phyloP scores from a whole-genome alignment of 2,329 filamentous ascomycete genomes.

The Epichloe amarillans region DNA sequence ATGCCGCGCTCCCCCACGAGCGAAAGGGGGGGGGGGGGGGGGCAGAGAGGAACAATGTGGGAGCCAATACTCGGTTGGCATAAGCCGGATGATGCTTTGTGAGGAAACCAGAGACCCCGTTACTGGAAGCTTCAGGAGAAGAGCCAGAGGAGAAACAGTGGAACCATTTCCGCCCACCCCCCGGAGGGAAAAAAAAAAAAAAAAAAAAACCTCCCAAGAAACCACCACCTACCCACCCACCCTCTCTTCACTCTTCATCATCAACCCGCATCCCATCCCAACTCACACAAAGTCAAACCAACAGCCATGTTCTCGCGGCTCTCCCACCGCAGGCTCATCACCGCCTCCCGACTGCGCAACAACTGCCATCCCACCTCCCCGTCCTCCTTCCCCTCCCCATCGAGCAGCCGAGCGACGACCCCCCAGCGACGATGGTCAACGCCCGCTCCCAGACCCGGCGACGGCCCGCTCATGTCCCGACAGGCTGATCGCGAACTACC shows the following conservation, averaged over 20 bases:
- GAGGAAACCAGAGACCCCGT: too few species aligned
- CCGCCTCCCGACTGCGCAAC: slow-evolving; percentile 10
- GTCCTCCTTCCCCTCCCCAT: not conserved
- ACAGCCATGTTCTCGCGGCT: slow-evolving; percentile 9
- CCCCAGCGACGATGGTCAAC: slow-evolving; percentile 34
- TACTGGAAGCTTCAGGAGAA: too few species aligned
- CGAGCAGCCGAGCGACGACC: not conserved
- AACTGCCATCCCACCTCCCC: not conserved
- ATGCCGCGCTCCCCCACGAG: too few species aligned
- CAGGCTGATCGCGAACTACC: slow-evolving; percentile 48
- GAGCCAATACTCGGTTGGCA: too few species aligned
- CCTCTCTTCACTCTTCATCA: too few species aligned
- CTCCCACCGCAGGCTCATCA: slow-evolving; percentile 13
- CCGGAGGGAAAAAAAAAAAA: fast-evolving
- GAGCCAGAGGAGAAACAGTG: too few species aligned
- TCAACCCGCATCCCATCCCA: too few species aligned
- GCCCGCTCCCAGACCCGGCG: slow-evolving; percentile 42
- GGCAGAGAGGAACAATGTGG: too few species aligned
- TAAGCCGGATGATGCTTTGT: too few species aligned
- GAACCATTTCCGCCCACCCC: too few species aligned
- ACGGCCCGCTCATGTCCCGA: slow-evolving; percentile 52
- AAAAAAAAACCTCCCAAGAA: not conserved
- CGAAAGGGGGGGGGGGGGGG: too few species aligned
- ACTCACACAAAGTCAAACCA: not conserved
- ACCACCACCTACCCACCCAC: too few species aligned